Base-by-base conservation (phyloP, 768 basidiomycete species). In the Fistulinella prunicolor region DNA sequence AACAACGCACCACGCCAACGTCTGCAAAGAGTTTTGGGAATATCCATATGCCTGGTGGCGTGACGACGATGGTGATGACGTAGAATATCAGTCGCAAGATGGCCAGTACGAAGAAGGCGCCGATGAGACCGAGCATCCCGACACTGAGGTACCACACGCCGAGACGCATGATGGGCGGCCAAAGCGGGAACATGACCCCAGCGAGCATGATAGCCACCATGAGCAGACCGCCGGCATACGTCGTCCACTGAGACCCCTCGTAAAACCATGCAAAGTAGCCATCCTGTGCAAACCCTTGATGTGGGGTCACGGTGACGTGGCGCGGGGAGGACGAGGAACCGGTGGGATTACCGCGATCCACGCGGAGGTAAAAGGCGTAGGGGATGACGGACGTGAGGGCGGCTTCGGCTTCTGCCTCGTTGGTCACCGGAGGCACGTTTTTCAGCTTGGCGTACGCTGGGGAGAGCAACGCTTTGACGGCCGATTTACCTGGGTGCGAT, bases 101-200 rank as follows among this genome's bases (percentile, higher is more conserved):
- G 14, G 94, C 91, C 50, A 97, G 79, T 10, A 67, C 93, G 63
- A 98, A 92, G 74, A 99, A 94, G 48, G 91, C 72, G 28, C 82
- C 94, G 48, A 98, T 80, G 54, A 98, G 75, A 24, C 88, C 89
- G 35, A 99, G 77, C 70, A 94, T 85, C 38, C 72, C 87, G 49
- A 97, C 85, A 57, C 86, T 89, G 55, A 99, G 74, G 68, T 99
- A 99, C 87, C 89, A 97, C 47, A 94, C 95, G 29, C 95, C 94
- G 24, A 94, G 73, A 13, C 95, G 81, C 80, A 99, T 82, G 59
- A 82, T 83, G 41, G 87, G 82, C 2, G 96, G 96, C 96, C 96
- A 99, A 14, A 99, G 78, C 4, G 96, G 96, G 82, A 96, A 99
- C 94, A 99, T 96, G 62, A 97, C 94, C 2, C 90, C 94, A 5